These are phyloP conservation scores for Verticillium dahliae DNA, from an alignment of 2,329 filamentous ascomycete species.

Conservation along the genomic window DNA sequence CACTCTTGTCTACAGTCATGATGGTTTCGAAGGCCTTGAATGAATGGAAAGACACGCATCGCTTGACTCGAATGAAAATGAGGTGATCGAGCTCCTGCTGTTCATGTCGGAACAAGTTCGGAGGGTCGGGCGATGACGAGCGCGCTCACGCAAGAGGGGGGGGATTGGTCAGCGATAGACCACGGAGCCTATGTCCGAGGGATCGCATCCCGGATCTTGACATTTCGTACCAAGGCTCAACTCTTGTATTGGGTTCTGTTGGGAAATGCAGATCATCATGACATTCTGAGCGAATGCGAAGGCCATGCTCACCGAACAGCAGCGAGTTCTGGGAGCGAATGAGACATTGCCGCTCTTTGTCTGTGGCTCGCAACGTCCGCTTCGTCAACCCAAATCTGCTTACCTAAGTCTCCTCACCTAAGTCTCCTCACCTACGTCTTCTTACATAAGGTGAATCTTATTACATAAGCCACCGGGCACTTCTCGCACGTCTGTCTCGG, in stretches of 20 bases:
- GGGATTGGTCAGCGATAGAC: not conserved
- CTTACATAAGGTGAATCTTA: not conserved
- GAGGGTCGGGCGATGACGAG: not conserved
- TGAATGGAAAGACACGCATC: not conserved
- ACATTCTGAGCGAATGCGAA: too few species aligned
- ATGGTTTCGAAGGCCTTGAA: not conserved
- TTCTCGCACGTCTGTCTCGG: not conserved
- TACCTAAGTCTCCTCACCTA: not conserved
- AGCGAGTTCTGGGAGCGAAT: too few species aligned
- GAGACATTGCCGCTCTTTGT: too few species aligned
- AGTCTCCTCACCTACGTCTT: not conserved
- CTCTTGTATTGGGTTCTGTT: too few species aligned
- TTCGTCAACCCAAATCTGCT: too few species aligned
- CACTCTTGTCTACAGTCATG: not conserved
- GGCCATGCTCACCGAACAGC: too few species aligned
- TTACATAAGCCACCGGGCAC: not conserved
- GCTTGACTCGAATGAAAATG: not conserved
- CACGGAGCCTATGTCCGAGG: not conserved
- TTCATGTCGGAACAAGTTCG: not conserved
- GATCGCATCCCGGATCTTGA: not conserved
- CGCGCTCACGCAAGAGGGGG: not conserved
- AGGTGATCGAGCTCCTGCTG: not conserved
- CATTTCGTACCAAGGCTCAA: not conserved
- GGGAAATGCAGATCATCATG: too few species aligned
- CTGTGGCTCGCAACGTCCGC: too few species aligned